These are phyloP conservation scores for Yamadazyma olivae DNA, from an alignment of 805 yeast species.

Conservation along the genomic window DNA sequence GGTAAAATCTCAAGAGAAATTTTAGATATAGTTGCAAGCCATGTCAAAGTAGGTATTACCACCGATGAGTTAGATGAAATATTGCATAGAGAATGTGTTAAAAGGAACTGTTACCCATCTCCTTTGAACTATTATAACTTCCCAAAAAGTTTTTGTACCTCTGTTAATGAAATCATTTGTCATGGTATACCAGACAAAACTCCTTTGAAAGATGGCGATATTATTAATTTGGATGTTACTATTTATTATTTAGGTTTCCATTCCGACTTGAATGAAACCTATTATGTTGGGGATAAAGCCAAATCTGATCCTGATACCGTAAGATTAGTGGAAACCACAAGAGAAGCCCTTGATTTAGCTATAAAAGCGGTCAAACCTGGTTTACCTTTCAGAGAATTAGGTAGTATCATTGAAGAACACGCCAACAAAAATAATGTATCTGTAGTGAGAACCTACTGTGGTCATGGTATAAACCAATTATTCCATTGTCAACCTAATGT, in stretches of 20 bases:
- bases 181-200: slow-evolving; percentile 96
- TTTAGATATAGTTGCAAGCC: slow-evolving; percentile 84
- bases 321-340: slow-evolving; percentile 80
- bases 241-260: slow-evolving; percentile 85
- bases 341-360: slow-evolving; percentile 84
- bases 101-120: slow-evolving; percentile 89
- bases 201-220: slow-evolving; percentile 88
- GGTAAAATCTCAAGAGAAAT: slow-evolving; percentile 79
- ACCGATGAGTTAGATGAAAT: slow-evolving; percentile 88
- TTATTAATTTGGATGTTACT: slow-evolving; percentile 86
- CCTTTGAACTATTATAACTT: slow-evolving; percentile 92
- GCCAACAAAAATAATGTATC: slow-evolving; percentile 77
- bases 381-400: slow-evolving; percentile 77
- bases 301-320: slow-evolving; percentile 77
- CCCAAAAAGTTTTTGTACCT: slow-evolving; percentile 90
- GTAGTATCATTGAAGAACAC: slow-evolving; percentile 83
- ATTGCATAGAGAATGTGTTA: slow-evolving; percentile 84
- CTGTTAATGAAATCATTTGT: slow-evolving; percentile 92
- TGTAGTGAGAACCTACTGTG: slow-evolving; percentile 87
- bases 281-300: slow-evolving; percentile 91
- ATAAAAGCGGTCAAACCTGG: slow-evolving; percentile 90
- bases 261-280: slow-evolving; percentile 94
- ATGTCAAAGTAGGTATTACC: slow-evolving; percentile 82
- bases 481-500: slow-evolving; percentile 93
- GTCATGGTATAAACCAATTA: slow-evolving; percentile 84